Evolutionary conservation across 176 grass and related monocot species (phyloP).

Genomic region (Cenchrus fungigraminus): DNA sequence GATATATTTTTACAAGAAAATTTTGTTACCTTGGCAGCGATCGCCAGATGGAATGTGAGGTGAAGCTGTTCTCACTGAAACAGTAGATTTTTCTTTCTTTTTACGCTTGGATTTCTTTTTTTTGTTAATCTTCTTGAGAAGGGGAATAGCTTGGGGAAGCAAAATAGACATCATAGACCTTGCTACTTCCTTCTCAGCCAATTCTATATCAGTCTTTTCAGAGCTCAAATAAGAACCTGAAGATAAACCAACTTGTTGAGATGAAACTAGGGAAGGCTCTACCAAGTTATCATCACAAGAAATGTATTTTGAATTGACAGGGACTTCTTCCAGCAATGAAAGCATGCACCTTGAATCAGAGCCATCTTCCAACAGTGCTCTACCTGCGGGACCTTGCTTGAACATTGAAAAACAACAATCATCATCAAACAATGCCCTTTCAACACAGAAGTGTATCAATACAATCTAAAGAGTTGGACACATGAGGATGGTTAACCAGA

Average conservation of each 20-base stretch:
- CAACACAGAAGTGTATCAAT: slow-evolving; percentile 1
- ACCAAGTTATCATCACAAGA: slow-evolving; percentile 42
- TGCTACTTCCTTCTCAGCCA: slow-evolving; percentile 66
- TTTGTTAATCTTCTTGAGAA: slow-evolving; percentile 72
- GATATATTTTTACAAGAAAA: slow-evolving; percentile 34
- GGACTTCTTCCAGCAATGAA: slow-evolving; percentile 40
- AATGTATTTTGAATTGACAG: slow-evolving; percentile 32
- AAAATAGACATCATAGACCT: slow-evolving; percentile 86
- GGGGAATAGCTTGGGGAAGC: slow-evolving; percentile 83
- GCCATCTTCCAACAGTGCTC: slow-evolving; percentile 29
- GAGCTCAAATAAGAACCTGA: slow-evolving; percentile 78
- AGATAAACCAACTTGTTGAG: slow-evolving; percentile 53
- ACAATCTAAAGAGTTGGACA: neutral
- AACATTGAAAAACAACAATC: slow-evolving; percentile 43
- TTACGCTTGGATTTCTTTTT: slow-evolving; percentile 58
- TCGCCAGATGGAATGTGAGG: slow-evolving; percentile 37
- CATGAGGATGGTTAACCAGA: neutral
- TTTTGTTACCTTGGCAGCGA: slow-evolving; percentile 58
- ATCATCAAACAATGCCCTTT: slow-evolving; percentile 35
- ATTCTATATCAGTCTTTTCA: slow-evolving; percentile 65
- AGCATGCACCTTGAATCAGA: slow-evolving; percentile 36
- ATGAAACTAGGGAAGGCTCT: slow-evolving; percentile 61
- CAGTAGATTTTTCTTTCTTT: slow-evolving; percentile 43
- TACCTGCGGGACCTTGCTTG: slow-evolving; percentile 43
- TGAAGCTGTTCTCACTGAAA: slow-evolving; percentile 22